phyloP scores from a whole-genome alignment of 202 grass and related monocot genomes.

The Bolboschoenoplectus hybrid region DNA sequence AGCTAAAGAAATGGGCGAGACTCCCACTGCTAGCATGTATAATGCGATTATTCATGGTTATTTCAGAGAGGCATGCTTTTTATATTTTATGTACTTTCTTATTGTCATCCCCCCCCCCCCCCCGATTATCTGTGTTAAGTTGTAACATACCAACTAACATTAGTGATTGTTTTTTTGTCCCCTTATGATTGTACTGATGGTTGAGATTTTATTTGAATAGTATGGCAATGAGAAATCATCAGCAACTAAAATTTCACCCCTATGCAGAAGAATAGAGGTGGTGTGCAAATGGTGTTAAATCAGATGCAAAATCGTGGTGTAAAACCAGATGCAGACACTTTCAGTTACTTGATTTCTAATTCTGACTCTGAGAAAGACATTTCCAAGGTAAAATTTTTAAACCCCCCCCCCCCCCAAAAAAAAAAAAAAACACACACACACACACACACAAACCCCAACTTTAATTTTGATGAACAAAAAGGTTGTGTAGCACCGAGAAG shows the following conservation, averaged over 20 bases:
- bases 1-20: slow-evolving; percentile 59
- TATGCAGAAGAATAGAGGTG: slow-evolving; percentile 73
- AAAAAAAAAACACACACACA: background rate
- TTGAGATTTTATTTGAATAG: slow-evolving; percentile 10
- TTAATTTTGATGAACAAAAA: slow-evolving; percentile 42
- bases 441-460: background rate
- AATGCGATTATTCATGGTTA: slow-evolving; percentile 84
- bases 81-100: slow-evolving; percentile 37
- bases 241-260: slow-evolving; percentile 30
- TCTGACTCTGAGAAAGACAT: slow-evolving; percentile 76
- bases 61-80: slow-evolving; percentile 76
- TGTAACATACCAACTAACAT: slow-evolving; percentile 17
- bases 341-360: slow-evolving; percentile 82
- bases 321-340: slow-evolving; percentile 89
- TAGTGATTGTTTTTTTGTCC: slow-evolving; percentile 28
- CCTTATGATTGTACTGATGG: slow-evolving; percentile 38
- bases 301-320: slow-evolving; percentile 75
- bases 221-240: background rate
- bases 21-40: slow-evolving; percentile 73
- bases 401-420: slow-evolving; percentile 18
- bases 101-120: slow-evolving; percentile 18
- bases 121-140: slow-evolving; percentile 25
- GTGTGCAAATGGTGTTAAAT: slow-evolving; percentile 62
- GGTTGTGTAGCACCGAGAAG: background rate
- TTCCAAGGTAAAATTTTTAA: slow-evolving; percentile 61